Evolutionary conservation across 139 green algal genomes (phyloP).

Genomic region (Coelastrella sp.): DNA sequence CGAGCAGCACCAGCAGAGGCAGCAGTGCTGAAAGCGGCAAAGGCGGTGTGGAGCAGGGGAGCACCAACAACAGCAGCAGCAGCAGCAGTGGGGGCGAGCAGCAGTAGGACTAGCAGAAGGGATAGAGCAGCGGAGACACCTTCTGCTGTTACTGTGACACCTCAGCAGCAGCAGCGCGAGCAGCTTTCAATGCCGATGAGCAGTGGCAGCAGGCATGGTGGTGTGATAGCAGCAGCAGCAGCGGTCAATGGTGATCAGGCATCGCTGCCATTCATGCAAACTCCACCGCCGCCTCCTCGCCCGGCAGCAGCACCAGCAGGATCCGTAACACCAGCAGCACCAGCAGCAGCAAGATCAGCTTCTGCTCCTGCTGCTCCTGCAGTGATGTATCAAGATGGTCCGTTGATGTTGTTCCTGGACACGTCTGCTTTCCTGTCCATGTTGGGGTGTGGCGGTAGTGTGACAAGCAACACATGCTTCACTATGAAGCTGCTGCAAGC

Average conservation of each 20-base stretch:
- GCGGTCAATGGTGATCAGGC: background rate
- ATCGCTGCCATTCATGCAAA: background rate
- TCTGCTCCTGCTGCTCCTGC: constrained; percentile 18
- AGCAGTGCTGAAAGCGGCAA: constrained; percentile 57
- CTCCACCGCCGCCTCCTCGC: background rate
- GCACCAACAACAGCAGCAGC: constrained; percentile 13
- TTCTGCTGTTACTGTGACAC: background rate
- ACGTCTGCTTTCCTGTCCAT: constrained; percentile 82
- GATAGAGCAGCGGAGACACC: background rate
- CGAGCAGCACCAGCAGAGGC: constrained; percentile 59
- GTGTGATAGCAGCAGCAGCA: constrained; percentile 2
- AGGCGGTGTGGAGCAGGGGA: constrained; percentile 19
- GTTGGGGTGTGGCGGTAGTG: constrained; percentile 63
- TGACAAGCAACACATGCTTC: constrained; percentile 33
- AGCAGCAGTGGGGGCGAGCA: background rate
- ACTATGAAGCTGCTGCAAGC: constrained; percentile 52
- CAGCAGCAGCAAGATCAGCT: background rate
- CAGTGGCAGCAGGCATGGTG: background rate
- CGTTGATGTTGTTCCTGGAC: constrained; percentile 84
- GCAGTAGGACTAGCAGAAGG: too few species aligned
- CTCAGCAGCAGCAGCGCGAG: constrained; percentile 27
- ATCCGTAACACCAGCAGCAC: background rate
- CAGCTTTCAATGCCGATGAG: background rate
- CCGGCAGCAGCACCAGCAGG: background rate
- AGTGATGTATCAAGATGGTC: constrained; percentile 52